Conservation (phyloP, 768 basidiomycete genomes). For the Boletus tomentosulus region DNA sequence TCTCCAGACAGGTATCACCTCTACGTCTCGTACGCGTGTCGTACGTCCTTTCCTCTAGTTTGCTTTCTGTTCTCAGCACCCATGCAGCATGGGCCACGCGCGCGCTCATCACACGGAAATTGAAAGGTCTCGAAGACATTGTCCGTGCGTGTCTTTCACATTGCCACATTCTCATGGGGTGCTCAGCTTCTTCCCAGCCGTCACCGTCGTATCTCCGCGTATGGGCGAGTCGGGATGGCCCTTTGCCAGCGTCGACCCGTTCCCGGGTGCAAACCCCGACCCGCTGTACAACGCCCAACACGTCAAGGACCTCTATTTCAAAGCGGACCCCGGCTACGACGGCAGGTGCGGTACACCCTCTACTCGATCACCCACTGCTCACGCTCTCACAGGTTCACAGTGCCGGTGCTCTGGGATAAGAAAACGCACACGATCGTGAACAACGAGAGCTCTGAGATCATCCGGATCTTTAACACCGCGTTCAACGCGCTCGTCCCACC, state of each 20-base stretch:
- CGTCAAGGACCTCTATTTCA: conserved; percentile 82
- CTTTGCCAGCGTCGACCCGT: conserved; percentile 65
- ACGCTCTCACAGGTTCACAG: conserved; percentile 58
- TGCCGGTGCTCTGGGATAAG: conserved; percentile 92
- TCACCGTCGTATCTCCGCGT: conserved; percentile 79
- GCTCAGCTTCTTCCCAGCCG: conserved; percentile 40
- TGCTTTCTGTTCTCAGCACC: no score
- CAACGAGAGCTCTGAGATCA: conserved; percentile 94
- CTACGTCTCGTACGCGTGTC: conserved; percentile 85
- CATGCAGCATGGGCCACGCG: conserved; percentile 86
- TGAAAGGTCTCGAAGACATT: conserved; percentile 87
- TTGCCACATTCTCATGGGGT: neutral
- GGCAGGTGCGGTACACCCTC: conserved; percentile 49
- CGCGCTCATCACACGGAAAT: conserved; percentile 79
- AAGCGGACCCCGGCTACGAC: conserved; percentile 62
- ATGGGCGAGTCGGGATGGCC: conserved; percentile 88
- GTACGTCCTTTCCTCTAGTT: conserved; percentile 37
- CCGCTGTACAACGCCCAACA: conserved; percentile 65
- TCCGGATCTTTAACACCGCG: conserved; percentile 85
- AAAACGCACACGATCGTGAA: conserved; percentile 85
- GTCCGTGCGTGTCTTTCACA: conserved; percentile 52
- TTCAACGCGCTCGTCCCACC: conserved; percentile 72
- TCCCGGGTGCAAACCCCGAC: conserved; percentile 73
- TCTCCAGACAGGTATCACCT: conserved; percentile 80
- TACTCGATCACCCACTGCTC: neutral